phyloP scores from a whole-genome alignment of 148 eudicot species.

The Chenopodium suecicum region DNA sequence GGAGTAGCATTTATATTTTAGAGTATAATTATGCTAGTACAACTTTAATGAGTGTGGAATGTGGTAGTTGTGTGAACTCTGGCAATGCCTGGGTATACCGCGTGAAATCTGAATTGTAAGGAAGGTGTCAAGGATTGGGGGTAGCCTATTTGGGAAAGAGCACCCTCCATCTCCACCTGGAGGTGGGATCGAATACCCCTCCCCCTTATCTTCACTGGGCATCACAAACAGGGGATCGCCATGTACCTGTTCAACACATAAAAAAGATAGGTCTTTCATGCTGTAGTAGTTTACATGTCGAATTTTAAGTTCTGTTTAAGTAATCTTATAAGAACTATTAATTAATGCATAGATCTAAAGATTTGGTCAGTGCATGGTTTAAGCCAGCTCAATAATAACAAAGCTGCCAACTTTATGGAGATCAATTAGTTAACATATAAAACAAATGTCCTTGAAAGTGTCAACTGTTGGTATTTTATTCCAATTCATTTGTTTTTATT shows the following conservation, averaged over 20 bases:
- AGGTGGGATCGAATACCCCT: background rate
- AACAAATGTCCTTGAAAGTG: background rate
- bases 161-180: background rate
- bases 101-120: background rate
- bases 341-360: background rate
- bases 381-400: background rate
- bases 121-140: too few species aligned
- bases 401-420: slow-evolving; percentile 1
- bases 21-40: background rate
- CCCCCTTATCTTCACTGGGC: background rate
- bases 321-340: too few species aligned
- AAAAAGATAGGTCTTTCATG: background rate
- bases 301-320: background rate
- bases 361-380: background rate
- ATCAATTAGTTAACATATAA: slow-evolving; percentile 7
- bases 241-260: background rate
- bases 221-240: background rate
- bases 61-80: background rate
- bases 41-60: background rate
- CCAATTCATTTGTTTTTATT: background rate
- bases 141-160: too few species aligned
- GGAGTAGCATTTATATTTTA: background rate
- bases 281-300: background rate
- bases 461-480: background rate
- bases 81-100: background rate